Evolutionary conservation across 768 basidiomycete genomes (phyloP).

Genomic region (Kwoniella shandongensis): DNA sequence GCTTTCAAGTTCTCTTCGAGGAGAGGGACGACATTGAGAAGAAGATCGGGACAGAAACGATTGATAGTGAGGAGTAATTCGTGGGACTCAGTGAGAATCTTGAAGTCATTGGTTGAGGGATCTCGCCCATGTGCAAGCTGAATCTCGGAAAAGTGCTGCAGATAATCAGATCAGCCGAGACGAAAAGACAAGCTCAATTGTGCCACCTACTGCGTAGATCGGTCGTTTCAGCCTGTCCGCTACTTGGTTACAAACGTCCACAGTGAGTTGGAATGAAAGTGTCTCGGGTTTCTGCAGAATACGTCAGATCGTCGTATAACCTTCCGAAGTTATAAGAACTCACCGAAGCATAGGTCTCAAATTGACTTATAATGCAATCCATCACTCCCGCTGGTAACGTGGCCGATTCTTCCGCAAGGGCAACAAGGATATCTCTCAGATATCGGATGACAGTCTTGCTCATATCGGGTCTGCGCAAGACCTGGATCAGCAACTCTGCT

Average conservation of each 20-base stretch:
- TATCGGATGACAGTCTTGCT: constrained; percentile 58
- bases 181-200: neutral
- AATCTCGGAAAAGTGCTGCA: constrained; percentile 81
- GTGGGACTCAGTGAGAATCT: constrained; percentile 64
- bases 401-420: constrained; percentile 81
- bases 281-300: constrained; percentile 27
- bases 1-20: constrained; percentile 80
- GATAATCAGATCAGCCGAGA: neutral
- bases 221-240: constrained; percentile 84
- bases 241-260: constrained; percentile 78
- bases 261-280: constrained; percentile 71
- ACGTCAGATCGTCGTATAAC: neutral
- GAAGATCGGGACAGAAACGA: constrained; percentile 71
- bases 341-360: constrained; percentile 53
- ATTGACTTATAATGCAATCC: constrained; percentile 79
- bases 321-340: constrained; percentile 6
- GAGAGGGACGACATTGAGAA: constrained; percentile 88
- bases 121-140: constrained; percentile 56
- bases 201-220: constrained; percentile 61
- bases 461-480: constrained; percentile 34
- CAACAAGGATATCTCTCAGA: constrained; percentile 75
- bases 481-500: neutral
- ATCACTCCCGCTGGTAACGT: constrained; percentile 75
- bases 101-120: constrained; percentile 37
- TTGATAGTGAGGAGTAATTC: constrained; percentile 80